These are phyloP conservation scores for Syzygium aqueum DNA, from an alignment of 345 rosid species.

Conservation along the genomic window DNA sequence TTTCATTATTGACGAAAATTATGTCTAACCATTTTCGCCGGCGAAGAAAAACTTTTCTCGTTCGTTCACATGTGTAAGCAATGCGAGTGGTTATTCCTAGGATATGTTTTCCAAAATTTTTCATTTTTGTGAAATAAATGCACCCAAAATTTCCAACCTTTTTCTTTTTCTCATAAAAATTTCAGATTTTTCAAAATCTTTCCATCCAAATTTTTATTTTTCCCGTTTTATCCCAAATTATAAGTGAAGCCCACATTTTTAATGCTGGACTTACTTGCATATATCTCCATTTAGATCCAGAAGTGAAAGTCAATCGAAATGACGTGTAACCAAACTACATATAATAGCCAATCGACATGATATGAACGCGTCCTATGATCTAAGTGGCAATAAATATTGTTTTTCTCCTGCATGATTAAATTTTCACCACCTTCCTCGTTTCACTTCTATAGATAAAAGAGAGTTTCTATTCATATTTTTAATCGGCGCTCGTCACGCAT, in stretches of 20 bases:
- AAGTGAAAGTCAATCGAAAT: background rate
- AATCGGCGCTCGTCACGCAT: background rate
- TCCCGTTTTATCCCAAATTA: background rate
- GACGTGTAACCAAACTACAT: background rate
- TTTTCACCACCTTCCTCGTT: background rate
- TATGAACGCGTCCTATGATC: background rate
- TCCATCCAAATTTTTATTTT: background rate
- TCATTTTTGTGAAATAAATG: rapidly evolving
- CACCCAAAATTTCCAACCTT: background rate
- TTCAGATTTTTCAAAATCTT: background rate
- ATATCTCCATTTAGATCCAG: background rate
- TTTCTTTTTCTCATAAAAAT: background rate
- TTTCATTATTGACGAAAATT: background rate
- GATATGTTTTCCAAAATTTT: rapidly evolving
- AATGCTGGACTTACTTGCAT: background rate
- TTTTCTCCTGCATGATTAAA: background rate
- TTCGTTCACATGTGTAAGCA: no score
- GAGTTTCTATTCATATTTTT: no score
- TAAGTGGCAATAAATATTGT: background rate
- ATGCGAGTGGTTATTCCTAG: no score
- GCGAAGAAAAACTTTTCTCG: no score
- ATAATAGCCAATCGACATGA: rapidly evolving
- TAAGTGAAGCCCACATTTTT: background rate
- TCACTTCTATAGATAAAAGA: no score
- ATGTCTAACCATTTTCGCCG: no score